Base-by-base conservation (phyloP, 441 rosid genomes). In the Aquilaria agallochum region DNA sequence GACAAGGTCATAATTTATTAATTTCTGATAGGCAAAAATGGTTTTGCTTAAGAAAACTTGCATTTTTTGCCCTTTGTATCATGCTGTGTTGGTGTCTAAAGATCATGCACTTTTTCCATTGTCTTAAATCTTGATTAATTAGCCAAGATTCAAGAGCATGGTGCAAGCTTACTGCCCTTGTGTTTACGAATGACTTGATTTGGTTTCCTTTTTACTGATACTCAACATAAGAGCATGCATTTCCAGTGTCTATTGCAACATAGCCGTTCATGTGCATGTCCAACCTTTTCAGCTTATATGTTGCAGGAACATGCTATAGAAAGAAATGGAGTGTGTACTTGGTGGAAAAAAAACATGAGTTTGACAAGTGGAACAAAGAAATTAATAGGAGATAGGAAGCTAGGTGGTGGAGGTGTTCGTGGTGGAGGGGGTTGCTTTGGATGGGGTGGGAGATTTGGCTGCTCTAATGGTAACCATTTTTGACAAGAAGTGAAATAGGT, bases 401-500 rank as follows among this genome's bases (percentile, higher is more conserved):
- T 2, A 20, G 80, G 88, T 53, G 85, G 89, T 10, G 87, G 93
- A 9, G 83, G 84, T 56, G 73, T 68, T 70, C 68, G 70, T 46
- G 88, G 90, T 32, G 87, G 96, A 31, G 84, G 98, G 58, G 94
- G 97, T 55, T 88, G 98, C 94, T 92, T 82, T 77, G 94, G 96
- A 50, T 84, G 85, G 86, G 91, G 89, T 52, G 73, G 97, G 14
- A 71, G 76, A 46, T 84, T 79, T 62, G 97, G 96, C 36, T 88
- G 97, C 94, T 88, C 79, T 56, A 65, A 74, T 53, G 90, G 82
- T n/a, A 92, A 86, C 65, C 66, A 83, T 74, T 90, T 90, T 76
- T 84, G 94, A 96, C 75, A 74, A 31, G 96, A 88, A 78, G 77
- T 79, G 14, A 88, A 88, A 42, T 92, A 88, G 75, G 58, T 83